Evolutionary conservation across 306 rosid genomes (phyloP), one percentile per base, ranked within the genome.

Genomic region (Begonia peltatifolia): DNA sequence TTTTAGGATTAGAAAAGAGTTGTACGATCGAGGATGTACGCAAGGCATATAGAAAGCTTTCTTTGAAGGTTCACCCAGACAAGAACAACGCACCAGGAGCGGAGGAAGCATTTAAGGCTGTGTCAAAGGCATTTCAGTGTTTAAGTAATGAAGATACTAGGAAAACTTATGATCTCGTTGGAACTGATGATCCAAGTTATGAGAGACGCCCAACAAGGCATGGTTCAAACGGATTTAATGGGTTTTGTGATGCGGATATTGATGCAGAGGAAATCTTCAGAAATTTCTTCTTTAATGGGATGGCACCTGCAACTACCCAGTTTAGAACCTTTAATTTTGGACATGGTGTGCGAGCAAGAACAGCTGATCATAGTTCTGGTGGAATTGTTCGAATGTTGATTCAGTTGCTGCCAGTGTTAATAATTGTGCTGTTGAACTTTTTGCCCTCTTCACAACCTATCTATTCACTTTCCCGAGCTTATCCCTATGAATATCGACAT

Each of bases 81-180:
- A 90, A 90, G 82, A 90, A 90, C 73, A 76, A 75, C 38, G 94
- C 97, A 7, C 94, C 94, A 0, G 95, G 94, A 0, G 83, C 95
- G 0, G 97, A 90, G 67, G 97, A 90, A 49, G 95, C 95, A 1
- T 90, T 90, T 47, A 90, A 90, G 70, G 55, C 79, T 0, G 95
- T 90, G 3, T 90, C 97, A 0, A 90, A 85, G 74, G 95, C 97
- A 1, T 85, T 85, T 79, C 97, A 85, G 70, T 90, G 97, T 71
- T 81, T 90, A 13, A 65, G 94, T 53, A 76, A 78, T 42, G 84
- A 69, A 11, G 95, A 90, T 59, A 85, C 69, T 38, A 54, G 68
- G 63, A 86, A 38, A 46, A 82, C 77, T 67, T 85, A 90, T 50
- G 97, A 85, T 50, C 55, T 82, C 53, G 67, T 74, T 0, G 97